Base-by-base conservation (phyloP, 257 asterid species). In the Scutellaria minor region DNA sequence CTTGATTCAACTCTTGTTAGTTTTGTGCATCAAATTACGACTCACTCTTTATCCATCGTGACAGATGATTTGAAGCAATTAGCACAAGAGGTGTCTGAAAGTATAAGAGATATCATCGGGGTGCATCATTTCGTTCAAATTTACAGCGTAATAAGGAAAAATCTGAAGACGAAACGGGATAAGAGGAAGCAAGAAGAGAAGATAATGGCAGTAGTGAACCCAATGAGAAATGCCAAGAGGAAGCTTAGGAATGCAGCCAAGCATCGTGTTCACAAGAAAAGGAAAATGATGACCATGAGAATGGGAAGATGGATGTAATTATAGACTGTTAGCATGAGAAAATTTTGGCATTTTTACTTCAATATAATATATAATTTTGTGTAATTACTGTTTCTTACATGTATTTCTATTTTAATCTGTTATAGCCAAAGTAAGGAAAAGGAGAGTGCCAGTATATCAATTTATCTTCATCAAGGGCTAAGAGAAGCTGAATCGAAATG, bases 171-270 rank as follows among this genome's bases (percentile, higher is more conserved):
- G 51, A 92, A 87, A 85, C 83, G 99, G 63, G 99, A 95, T 22
- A 90, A 92, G 85, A 85, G 99, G 88, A 89, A 88, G 77, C 90
- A 79, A n/a, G 97, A 77, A 74, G 95, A 84, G 46, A 92, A 88
- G 84, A 74, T 87, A 3, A 88, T 88, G 90, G 96, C 98, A 15
- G 99, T 92, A 18, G 94, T 90, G 8, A 86, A 95, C 80, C 99
- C 98, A 6, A 50, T 50, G 64, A 82, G 95, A 68, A 92, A 90
- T 15, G 99, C 99, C 52, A 92, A 95, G 90, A 87, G 98, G 79
- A 95, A 95, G 78, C 83, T 88, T 47, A 87, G 90, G 76, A 72
- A 80, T 8, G 92, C 98, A 15, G 92, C 83, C 12, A 95, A 92
- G 87, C 89, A 90, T 66, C 84, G 75, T 53, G 91, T 83, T 62